phyloP scores from a whole-genome alignment of 78 protist species.

The Dictyostelium firmibasis region DNA sequence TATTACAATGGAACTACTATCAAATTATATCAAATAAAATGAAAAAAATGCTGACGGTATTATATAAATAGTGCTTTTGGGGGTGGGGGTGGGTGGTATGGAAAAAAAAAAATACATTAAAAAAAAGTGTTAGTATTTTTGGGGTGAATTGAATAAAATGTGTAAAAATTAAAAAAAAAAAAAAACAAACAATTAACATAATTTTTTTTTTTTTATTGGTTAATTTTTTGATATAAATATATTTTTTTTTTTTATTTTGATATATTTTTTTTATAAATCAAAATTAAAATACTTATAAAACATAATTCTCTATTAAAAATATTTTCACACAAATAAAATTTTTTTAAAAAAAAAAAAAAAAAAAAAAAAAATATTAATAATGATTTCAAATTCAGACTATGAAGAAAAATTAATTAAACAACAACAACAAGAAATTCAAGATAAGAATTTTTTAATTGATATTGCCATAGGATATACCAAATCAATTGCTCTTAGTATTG shows the following conservation, averaged over 20 bases:
- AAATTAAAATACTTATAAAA: too few relatives aligned
- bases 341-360: not conserved
- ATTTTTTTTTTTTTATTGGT: not conserved
- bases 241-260: not conserved
- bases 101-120: not conserved
- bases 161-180: not conserved
- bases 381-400: not conserved
- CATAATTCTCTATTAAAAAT: too few relatives aligned
- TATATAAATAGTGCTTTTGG: too few relatives aligned
- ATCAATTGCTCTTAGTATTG: not conserved
- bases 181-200: not conserved
- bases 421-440: not conserved
- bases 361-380: not conserved
- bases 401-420: not conserved
- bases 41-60: too few relatives aligned
- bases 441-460: constrained; percentile 2
- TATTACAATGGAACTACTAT: not conserved
- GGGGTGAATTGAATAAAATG: not conserved
- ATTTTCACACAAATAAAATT: too few relatives aligned
- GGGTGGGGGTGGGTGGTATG: not conserved
- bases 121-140: not conserved
- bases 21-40: too few relatives aligned
- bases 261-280: too few relatives aligned
- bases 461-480: not conserved
- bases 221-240: not conserved